Conservation (phyloP, 2,329 filamentous ascomycete genomes). For the Pseudocercospora cruenta region DNA sequence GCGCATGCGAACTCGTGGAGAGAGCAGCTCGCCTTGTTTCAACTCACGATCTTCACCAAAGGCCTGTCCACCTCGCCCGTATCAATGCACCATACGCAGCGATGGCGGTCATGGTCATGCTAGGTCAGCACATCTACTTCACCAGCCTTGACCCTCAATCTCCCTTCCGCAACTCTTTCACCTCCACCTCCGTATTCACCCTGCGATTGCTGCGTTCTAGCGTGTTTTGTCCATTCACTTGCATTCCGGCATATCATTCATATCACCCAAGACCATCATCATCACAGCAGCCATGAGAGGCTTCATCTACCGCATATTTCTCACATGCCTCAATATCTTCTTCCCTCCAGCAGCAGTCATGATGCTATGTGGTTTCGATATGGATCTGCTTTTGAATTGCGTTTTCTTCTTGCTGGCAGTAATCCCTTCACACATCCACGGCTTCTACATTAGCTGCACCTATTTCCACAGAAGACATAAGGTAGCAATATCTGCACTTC, state of each 20-base stretch:
- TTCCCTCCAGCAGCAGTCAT: conserved; percentile 45
- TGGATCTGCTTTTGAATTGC: conserved; percentile 44
- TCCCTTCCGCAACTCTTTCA: not conserved
- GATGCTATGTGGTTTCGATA: conserved; percentile 42
- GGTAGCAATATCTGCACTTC: conserved; percentile 22
- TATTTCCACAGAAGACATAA: conserved; percentile 46
- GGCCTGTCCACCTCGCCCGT: not conserved
- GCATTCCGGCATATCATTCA: not conserved
- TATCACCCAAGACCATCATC: not conserved
- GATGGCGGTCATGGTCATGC: not conserved
- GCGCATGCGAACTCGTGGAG: conserved; percentile 2
- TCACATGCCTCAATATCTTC: conserved; percentile 45
- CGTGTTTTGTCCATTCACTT: not conserved
- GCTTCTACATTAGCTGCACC: conserved; percentile 46
- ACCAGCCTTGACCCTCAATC: not conserved
- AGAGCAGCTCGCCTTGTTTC: not conserved
- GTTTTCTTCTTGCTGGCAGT: conserved; percentile 46
- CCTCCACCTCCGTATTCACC: not conserved
- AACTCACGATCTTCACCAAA: conserved; percentile 2
- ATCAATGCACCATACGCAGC: not conserved
- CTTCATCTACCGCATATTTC: conserved; percentile 38
- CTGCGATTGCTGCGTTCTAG: not conserved
- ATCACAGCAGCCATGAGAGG: conserved; percentile 14
- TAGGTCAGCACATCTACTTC: not conserved
- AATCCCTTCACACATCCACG: conserved; percentile 46